A percentile compares a stretch with the other conserved stretches of the same genome.
These are phyloP conservation scores for Macrotyloma uniflorum DNA, from an alignment of 306 rosid genomes.

Conservation along the genomic window DNA sequence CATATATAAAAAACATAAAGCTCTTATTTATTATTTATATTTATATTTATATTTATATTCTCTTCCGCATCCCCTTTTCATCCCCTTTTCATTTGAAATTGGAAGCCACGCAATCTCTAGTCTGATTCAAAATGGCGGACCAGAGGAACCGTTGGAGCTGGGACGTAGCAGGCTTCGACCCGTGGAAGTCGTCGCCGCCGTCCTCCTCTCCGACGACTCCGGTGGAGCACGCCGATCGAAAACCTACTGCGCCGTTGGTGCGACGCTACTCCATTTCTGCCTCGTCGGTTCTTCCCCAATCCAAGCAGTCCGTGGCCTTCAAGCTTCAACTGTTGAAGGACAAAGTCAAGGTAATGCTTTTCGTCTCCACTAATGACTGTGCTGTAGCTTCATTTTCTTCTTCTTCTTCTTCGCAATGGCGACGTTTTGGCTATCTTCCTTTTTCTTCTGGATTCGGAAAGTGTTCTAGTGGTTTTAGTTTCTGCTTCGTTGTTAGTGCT, in stretches of 20 bases:
- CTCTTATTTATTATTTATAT: conserved; percentile 19
- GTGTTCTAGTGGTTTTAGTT: not conserved
- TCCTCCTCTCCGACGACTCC: conserved; percentile 42
- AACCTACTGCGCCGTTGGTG: conserved; percentile 57
- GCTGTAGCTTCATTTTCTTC: conserved; percentile 11
- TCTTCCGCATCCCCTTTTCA: not conserved
- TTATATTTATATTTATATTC: conserved; percentile 16
- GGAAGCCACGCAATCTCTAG: conserved; percentile 17
- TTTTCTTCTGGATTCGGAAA: not conserved
- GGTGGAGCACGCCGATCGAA: conserved; percentile 56
- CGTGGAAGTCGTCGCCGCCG: conserved; percentile 61
- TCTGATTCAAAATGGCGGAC: conserved; percentile 60
- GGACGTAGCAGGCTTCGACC: conserved; percentile 96
- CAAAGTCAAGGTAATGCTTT: conserved; percentile 69
- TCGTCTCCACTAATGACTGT: conserved; percentile 14
- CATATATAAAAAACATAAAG: conserved; percentile 11
- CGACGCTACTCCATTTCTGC: conserved; percentile 81
- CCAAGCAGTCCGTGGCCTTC: conserved; percentile 51
- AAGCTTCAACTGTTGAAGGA: conserved; percentile 79
- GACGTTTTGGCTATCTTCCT: not conserved
- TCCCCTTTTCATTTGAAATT: conserved; percentile 42
- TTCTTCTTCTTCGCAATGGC: conserved; percentile 25
- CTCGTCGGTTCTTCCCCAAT: conserved; percentile 61
- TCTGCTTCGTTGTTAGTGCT: not conserved
- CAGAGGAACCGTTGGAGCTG: conserved; percentile 93